phyloP scores from a whole-genome alignment of 1,284 basidiomycete species.

The Puccinia polysora region DNA sequence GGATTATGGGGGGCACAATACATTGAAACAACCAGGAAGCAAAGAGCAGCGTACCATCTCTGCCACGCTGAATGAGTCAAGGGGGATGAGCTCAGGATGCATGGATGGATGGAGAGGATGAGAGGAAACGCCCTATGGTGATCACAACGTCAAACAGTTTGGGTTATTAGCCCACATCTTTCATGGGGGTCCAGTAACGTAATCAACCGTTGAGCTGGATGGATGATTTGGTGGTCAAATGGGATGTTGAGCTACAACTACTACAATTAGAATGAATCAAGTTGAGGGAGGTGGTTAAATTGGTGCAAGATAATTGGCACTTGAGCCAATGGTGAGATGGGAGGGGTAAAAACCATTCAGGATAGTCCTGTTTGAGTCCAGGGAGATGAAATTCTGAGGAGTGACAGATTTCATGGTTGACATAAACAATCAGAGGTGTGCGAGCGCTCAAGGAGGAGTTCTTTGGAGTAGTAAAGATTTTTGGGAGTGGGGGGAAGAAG shows the following conservation, averaged over 20 bases:
- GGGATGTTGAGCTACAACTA: slow-evolving; percentile 19
- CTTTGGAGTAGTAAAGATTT: slow-evolving; percentile 4
- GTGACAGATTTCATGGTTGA: slow-evolving; percentile 83
- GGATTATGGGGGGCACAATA: slow-evolving; percentile 93
- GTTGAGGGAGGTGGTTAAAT: slow-evolving; percentile 19
- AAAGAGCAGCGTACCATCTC: slow-evolving; percentile 96
- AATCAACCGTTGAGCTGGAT: slow-evolving; percentile 75
- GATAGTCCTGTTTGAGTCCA: slow-evolving; percentile 77
- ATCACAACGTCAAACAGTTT: slow-evolving; percentile 97
- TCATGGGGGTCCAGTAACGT: slow-evolving; percentile 92
- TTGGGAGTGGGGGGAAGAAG: neutral
- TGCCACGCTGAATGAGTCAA: slow-evolving; percentile 58
- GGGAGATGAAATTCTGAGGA: slow-evolving; percentile 92
- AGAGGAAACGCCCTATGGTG: slow-evolving; percentile 61
- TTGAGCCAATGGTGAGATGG: slow-evolving; percentile 10
- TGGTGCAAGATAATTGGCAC: slow-evolving; percentile 21
- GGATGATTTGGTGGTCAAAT: slow-evolving; percentile 56
- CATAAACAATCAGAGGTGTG: slow-evolving; percentile 59
- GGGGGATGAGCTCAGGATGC: slow-evolving; percentile 1
- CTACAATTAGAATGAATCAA: slow-evolving; percentile 14
- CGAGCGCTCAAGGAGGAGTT: neutral
- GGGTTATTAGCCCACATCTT: slow-evolving; percentile 89
- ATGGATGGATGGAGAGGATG: neutral
- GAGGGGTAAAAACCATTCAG: slow-evolving; percentile 75
- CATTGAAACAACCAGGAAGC: slow-evolving; percentile 99